A percentile compares a stretch with the other conserved stretches of the same genome.
Conservation (phyloP, 805 yeast genomes). For the Nakazawaea laoshanensis region DNA sequence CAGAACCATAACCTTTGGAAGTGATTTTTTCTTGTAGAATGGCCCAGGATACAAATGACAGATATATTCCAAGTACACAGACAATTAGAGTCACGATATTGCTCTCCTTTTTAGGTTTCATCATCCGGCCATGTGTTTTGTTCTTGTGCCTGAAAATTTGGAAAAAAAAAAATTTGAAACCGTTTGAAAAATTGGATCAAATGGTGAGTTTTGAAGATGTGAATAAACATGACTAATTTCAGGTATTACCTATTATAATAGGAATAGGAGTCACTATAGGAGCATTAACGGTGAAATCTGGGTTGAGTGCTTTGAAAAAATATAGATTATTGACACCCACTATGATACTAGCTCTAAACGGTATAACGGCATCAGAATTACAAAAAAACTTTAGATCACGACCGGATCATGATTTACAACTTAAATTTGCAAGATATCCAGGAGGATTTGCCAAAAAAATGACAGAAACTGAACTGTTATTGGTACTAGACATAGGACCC, state of each 20-base stretch:
- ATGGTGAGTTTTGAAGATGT: too few relatives aligned
- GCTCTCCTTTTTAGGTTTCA: too few relatives aligned
- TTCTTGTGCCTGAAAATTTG: background rate
- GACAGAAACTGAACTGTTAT: conserved; percentile 65
- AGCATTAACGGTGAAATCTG: conserved; percentile 39
- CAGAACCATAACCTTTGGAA: conserved; percentile 61
- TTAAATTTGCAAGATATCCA: conserved; percentile 27
- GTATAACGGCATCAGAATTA: conserved; percentile 16
- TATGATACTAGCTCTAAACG: conserved; percentile 31
- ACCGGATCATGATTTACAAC: conserved; percentile 14
- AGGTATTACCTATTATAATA: conserved; percentile 42
- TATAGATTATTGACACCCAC: conserved; percentile 23
- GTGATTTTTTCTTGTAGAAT: conserved; percentile 83
- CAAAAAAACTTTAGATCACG: conserved; percentile 9
- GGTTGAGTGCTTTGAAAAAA: conserved; percentile 22
- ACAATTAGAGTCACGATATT: conserved; percentile 14
- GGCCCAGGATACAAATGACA: conserved; percentile 87
- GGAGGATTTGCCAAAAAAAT: conserved; percentile 62
- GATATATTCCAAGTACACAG: conserved; percentile 63
- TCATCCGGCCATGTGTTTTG: too few relatives aligned
- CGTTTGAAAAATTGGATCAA: too few relatives aligned
- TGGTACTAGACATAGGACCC: conserved; percentile 51
- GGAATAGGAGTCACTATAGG: conserved; percentile 47
- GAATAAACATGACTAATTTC: too few relatives aligned
- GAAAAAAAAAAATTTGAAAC: background rate